Percentiles rank a stretch among this genome's conserved stretches.
phyloP scores from a whole-genome alignment of 192 early-diverging fungal genomes.

The Podila horticola region DNA sequence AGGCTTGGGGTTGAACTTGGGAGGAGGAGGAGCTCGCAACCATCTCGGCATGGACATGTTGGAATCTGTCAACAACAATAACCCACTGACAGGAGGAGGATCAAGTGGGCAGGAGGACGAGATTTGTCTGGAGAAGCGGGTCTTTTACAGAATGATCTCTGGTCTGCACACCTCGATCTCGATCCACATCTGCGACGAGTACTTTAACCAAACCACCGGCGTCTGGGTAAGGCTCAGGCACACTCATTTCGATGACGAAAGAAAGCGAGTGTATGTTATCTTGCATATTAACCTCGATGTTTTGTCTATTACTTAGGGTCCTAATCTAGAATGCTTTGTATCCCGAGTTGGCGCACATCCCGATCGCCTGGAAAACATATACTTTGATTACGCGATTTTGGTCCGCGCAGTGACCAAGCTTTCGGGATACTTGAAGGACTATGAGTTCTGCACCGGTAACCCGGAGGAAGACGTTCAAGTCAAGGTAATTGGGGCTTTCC shows the following conservation, averaged over 20 bases:
- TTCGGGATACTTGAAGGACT: slow-evolving; percentile 71
- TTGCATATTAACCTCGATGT: not conserved
- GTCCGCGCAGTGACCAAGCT: slow-evolving; percentile 89
- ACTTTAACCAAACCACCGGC: slow-evolving; percentile 84
- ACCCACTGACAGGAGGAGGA: slow-evolving; percentile 6
- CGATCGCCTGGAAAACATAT: slow-evolving; percentile 93
- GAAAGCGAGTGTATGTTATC: not conserved
- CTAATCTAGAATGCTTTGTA: slow-evolving; percentile 90
- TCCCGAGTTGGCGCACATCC: slow-evolving; percentile 87
- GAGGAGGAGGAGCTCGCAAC: not conserved
- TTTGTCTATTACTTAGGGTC: slow-evolving; percentile 54
- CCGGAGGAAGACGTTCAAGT: slow-evolving; percentile 62
- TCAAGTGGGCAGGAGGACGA: slow-evolving; percentile 47
- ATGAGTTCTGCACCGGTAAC: slow-evolving; percentile 78
- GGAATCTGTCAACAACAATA: not conserved
- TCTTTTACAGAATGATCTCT: slow-evolving; percentile 78
- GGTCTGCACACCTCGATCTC: slow-evolving; percentile 95
- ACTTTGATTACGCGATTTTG: slow-evolving; percentile 90
- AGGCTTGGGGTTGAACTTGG: not conserved
- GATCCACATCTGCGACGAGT: slow-evolving; percentile 94
- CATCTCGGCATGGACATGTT: slow-evolving; percentile 1
- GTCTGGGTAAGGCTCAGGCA: slow-evolving; percentile 71
- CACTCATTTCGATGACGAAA: not conserved
- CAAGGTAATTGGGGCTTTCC: slow-evolving; percentile 40
- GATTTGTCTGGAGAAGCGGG: slow-evolving; percentile 80